Percentiles rank a stretch among this genome's conserved stretches.
phyloP scores from a whole-genome alignment of 208 protist genomes.

The Leishmania mexicana region DNA sequence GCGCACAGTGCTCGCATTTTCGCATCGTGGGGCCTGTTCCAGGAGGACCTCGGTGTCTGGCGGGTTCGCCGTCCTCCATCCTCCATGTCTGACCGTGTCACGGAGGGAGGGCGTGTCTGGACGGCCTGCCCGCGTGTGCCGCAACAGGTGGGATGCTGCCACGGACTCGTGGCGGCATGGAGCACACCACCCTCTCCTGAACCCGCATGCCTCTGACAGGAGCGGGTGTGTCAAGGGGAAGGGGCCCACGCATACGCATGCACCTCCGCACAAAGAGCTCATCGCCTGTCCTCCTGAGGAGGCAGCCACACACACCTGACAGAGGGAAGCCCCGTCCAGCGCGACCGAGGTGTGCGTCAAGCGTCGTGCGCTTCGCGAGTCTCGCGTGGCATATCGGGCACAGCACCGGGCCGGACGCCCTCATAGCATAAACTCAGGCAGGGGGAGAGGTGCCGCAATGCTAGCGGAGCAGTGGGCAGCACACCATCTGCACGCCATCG shows the following conservation, averaged over 20 bases:
- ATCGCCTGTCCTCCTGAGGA: neutral
- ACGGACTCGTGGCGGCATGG: no score
- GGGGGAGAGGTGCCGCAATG: neutral
- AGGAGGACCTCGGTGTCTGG: no score
- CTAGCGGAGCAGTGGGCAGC: neutral
- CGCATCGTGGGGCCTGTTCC: no score
- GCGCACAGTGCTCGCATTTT: no score
- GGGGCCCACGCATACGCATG: neutral
- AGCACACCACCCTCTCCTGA: no score
- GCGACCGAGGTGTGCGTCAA: neutral
- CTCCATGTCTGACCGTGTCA: no score
- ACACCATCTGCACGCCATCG: neutral
- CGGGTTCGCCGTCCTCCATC: no score
- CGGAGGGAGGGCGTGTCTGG: no score
- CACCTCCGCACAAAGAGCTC: neutral
- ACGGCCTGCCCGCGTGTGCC: no score
- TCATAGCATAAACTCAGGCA: neutral
- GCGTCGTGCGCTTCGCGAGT: no score
- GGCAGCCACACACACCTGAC: neutral
- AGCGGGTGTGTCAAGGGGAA: neutral
- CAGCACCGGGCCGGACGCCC: neutral
- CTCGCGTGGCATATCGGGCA: neutral
- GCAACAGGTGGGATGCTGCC: no score
- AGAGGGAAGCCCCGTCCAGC: neutral
- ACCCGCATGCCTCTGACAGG: neutral